Evolutionary conservation across 768 basidiomycete genomes (phyloP).

Genomic region (Gelatoporia subvermispora): DNA sequence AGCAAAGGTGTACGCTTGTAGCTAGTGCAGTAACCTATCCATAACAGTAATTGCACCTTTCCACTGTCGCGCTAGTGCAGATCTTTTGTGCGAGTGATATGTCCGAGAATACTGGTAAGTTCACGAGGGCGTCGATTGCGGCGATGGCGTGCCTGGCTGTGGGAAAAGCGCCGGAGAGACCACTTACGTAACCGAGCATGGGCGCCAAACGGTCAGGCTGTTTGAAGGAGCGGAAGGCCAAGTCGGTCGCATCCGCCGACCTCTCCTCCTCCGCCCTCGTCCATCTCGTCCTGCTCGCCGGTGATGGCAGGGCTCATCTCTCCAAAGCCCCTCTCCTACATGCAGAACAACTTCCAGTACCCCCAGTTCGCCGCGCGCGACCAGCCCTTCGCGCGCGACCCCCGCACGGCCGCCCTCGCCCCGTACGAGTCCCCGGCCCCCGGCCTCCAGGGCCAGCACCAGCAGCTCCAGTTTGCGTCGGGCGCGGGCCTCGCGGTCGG

Average conservation of each 20-base stretch:
- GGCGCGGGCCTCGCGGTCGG: too few relatives aligned
- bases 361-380: constrained; percentile 39
- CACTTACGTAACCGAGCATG: too few relatives aligned
- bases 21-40: too few relatives aligned
- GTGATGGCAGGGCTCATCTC: constrained; percentile 29
- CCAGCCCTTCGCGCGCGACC: constrained; percentile 47
- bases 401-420: constrained; percentile 61
- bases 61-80: too few relatives aligned
- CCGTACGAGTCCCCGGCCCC: constrained; percentile 49
- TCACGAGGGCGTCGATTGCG: too few relatives aligned
- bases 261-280: not conserved
- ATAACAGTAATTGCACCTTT: too few relatives aligned
- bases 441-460: constrained; percentile 20
- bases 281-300: not conserved
- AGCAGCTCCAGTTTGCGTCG: constrained; percentile 4
- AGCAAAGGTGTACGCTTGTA: too few relatives aligned
- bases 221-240: not conserved
- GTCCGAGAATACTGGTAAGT: too few relatives aligned
- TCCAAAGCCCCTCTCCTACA: constrained; percentile 34
- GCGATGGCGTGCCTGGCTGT: too few relatives aligned
- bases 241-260: not conserved
- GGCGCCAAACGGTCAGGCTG: too few relatives aligned
- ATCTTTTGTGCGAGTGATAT: too few relatives aligned
- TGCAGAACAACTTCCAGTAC: constrained; percentile 58
- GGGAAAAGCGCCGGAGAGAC: too few relatives aligned